Evolutionary conservation across 2,329 filamentous ascomycete species (phyloP), one percentile per base, ranked within the genome.

Genomic region (Rugonectria rugulosa): DNA sequence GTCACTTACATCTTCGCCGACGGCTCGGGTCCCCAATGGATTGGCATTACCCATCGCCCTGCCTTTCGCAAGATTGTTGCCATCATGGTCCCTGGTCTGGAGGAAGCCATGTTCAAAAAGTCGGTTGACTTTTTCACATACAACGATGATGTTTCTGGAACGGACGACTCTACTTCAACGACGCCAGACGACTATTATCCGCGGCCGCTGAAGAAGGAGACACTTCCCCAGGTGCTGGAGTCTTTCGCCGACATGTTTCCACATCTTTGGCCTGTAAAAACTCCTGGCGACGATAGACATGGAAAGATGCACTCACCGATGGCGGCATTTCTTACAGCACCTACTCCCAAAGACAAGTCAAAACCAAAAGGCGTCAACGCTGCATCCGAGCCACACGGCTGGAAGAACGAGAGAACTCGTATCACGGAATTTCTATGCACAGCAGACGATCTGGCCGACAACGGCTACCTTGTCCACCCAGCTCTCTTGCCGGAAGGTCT

Each of bases 41-140:
- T 89, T 38, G 80, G 82, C 38, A 80, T 89, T 43, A 78, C 78
- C 56, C 82, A 89, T 66, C 80, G 87, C 40, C 81, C 84, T 6
- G 79, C 86, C 55, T 86, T 90, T 65, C 79, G 85, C 60, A 96
- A 95, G 75, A 89, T 96, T 24, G 93, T 98, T 24, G 85, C 91
- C 34, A 78, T 99, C 62, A 94, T 97, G 90, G 87, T 97, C 10
- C 95, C 95, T 10, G 95, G 95, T 0, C 77, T 99, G 20, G 94
- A 98, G 70, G 85, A 91, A 67, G 89, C 87, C 59, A 95, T 98
- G 90, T 96, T 98, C 75, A 85, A 89, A 71, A 81, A 84, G 11
- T 70, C 74, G 31, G 78, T 82, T 31, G 75, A 86, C 60, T 81
- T 81, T 43, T 69, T 73, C 9, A 74, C 69, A 1, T 85, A 80